Base-by-base conservation (phyloP, 1,284 basidiomycete genomes). In the Pseudozyma sp. region DNA sequence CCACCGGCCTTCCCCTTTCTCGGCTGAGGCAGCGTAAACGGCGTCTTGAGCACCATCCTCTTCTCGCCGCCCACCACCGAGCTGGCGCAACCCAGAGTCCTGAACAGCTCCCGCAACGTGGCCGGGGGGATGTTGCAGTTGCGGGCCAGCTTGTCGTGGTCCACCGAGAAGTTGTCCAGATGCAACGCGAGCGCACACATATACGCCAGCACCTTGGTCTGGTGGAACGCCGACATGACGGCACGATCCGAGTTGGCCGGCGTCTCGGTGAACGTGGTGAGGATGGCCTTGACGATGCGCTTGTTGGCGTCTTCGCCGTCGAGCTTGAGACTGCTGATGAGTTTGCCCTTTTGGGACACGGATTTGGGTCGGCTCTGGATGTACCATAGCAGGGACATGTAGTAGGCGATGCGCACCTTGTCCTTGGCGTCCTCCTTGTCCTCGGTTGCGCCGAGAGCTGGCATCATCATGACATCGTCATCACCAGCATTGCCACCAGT, bases 131-230 rank as follows among this genome's bases (percentile, higher is more conserved):
- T 61, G 43, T 65, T 65, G 57, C 61, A 68, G 65, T 73, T 60
- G 14, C 54, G 44, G 7, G 70, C 70, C 53, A 73, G 43, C 54
- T 54, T 61, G 33, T 74, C 56, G 13, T 74, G 56, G 16, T 79
- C 78, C 48, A 84, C 64, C 11, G 71, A 61, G 56, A 81, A 84
- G 48, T 77, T 70, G 46, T 84, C 81, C 44, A 83, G 51, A 42
- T 84, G 80, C 43, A 84, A 66, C 0, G 68, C 73, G 2, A 84
- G 58, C 16, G 80, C 82, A 47, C 79, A 73, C 53, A 81, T 72
- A 60, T 77, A 68, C 0, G 81, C 77, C n/a, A 80, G 50, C 44
- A 80, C 50, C 45, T 77, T 77, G 16, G 81, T 81, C 59, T 83
- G 73, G 45, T 61, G 51, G 53, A 77, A 71, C 4, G 65, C 54